These are phyloP conservation scores for Leishmania lainsoni DNA, from an alignment of 208 protist species.

Conservation along the genomic window DNA sequence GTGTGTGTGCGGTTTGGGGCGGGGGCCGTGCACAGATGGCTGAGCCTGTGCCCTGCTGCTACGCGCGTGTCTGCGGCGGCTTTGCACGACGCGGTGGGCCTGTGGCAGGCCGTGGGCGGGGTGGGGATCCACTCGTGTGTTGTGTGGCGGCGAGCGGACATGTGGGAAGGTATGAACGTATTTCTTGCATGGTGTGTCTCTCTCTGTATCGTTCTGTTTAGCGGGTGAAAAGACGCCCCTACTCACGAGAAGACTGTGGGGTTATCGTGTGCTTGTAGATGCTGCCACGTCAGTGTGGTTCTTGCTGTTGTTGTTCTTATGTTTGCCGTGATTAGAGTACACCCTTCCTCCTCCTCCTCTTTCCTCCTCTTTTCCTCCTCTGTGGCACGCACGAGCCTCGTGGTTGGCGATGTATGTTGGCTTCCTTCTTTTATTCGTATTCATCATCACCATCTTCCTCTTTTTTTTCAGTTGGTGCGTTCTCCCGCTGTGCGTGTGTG, in stretches of 20 bases:
- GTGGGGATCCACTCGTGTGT: neutral
- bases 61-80: too few species aligned
- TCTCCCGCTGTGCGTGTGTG: neutral
- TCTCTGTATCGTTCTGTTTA: neutral
- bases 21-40: neutral
- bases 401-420: neutral
- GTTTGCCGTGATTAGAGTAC: neutral
- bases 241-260: neutral
- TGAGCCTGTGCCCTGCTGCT: too few species aligned
- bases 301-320: neutral
- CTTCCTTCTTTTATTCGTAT: conserved; percentile 6
- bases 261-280: neutral
- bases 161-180: neutral
- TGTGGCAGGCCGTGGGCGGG: too few species aligned
- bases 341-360: neutral
- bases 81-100: too few species aligned
- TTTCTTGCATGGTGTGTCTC: neutral
- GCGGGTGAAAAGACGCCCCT: neutral
- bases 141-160: neutral
- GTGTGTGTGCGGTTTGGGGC: neutral
- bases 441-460: conserved; percentile 1
- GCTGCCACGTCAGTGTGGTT: neutral
- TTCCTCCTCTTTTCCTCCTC: neutral
- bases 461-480: neutral
- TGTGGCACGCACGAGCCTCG: neutral